Conservation (phyloP, 2,329 filamentous ascomycete genomes). For the Coleophoma cylindrospora region DNA sequence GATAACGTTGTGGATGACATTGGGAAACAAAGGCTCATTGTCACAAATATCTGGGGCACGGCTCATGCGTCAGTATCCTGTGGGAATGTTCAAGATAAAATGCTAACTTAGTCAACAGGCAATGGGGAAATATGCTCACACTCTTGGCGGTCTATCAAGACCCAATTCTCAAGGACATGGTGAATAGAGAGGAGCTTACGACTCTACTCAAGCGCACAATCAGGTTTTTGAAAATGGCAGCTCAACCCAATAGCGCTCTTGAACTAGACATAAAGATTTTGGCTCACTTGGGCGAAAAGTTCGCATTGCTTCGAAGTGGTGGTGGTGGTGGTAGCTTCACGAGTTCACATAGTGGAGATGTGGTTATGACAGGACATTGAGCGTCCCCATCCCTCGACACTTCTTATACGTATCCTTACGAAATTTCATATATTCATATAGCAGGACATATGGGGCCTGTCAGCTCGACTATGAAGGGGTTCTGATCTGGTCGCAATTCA, state of each 20-base stretch:
- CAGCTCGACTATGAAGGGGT: too few relatives aligned
- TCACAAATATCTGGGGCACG: slow-evolving; percentile 96
- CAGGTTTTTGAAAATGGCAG: slow-evolving; percentile 64
- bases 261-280: slow-evolving; percentile 71
- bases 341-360: neutral
- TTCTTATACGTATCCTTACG: too few relatives aligned
- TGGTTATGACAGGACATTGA: neutral
- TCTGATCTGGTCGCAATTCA: too few relatives aligned
- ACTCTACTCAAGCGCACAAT: slow-evolving; percentile 70
- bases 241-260: slow-evolving; percentile 71
- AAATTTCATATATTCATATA: too few relatives aligned
- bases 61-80: slow-evolving; percentile 77
- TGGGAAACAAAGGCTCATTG: slow-evolving; percentile 61
- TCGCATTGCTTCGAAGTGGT: slow-evolving; percentile 9
- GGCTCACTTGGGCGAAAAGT: slow-evolving; percentile 25
- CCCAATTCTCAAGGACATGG: slow-evolving; percentile 49
- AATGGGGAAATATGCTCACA: slow-evolving; percentile 96
- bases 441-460: too few relatives aligned
- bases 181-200: slow-evolving; percentile 51
- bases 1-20: slow-evolving; percentile 42
- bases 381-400: too few relatives aligned
- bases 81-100: neutral
- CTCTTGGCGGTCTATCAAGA: slow-evolving; percentile 76
- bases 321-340: neutral
- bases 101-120: slow-evolving; percentile 45